Base-by-base conservation (phyloP, 176 grass and related monocot species). In the Triticum timopheevii region DNA sequence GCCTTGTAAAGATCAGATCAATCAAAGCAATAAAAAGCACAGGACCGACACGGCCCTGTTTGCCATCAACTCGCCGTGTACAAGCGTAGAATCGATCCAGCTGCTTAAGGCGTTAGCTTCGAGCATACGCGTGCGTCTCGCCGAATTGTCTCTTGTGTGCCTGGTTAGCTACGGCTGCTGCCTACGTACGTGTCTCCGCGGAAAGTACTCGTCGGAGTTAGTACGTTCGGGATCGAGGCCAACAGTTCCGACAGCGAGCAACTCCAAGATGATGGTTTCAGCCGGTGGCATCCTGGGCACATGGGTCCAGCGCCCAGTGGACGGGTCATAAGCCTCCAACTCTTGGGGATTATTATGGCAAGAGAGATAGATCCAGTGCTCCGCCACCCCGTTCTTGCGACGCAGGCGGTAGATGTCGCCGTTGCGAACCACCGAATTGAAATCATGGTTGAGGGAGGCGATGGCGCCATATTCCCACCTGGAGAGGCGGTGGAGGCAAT, bases 361-460 rank as follows among this genome's bases (percentile, higher is more conserved):
- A 8, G 91, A 95, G 89, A 93, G 95, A 67, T 97, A 97, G 17
- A 97, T 85, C 95, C 95, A 97, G 79, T 95, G 93, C 83, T 97
- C 93, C 0, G 90, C 35, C 4, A 97, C 88, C 28, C 81, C 84
- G 24, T 90, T 86, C 77, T 82, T 69, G 17, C 85, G 85, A 8
- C 95, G 86, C 44, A 91, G 71, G 76, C 45, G 45, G 45, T 49
- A 49, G 45, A 49, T 49, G 45, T 97, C 92, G 44, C 91, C 88
- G 27, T 66, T 75, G 24, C 84, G 85, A 61, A 97, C 85, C 23
- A 95, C 40, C 3, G 77, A 91, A 11, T 66, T 79, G 84, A 97
- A 95, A 56, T 79, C 49, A 2, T 15, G 84, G 85, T 63, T 92
- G 20, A 97, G 65, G 2, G 63, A 95, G 0, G 89, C 87, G 52